Evolutionary conservation across 805 yeast genomes (phyloP), one percentile per base, ranked within the genome.

Genomic region (Danielozyma ontarioensis): DNA sequence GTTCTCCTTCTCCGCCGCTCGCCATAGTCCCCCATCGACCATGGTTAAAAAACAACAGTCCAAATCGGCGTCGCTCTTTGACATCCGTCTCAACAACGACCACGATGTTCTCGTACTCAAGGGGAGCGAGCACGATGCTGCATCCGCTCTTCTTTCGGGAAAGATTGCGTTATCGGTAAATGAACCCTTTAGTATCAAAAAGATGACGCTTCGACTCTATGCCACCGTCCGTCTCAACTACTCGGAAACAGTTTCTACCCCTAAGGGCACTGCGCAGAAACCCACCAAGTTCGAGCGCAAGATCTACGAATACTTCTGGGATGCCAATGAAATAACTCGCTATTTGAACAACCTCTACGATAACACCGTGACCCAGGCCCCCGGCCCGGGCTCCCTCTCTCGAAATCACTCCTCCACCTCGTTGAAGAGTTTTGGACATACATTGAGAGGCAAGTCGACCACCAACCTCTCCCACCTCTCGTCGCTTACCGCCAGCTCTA

Each of bases 241-340:
- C 76, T 70, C 72, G 0, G 87, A 83, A 12, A 62, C 64, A 12
- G 59, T 57, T 32, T 67, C 64, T 25, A 65, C 74, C 11, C 37
- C 72, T 6, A 74, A 70, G 33, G 73, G 78, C 0, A 42, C 68
- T 25, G 57, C 61, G 36, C 50, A 66, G 17, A 62, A 72, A 51
- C 76, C 80, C 15, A 54, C 62, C 31, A 67, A 68, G 28, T 76
- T 72, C 48, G 83, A 80, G 34, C 77, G 74, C 45, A 67, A 74
- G 27, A 55, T 90, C 12, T 89, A 73, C 53, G 95, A 87, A 46
- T 81, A 83, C 51, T 69, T 64, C 27, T 86, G 95, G 96, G 87
- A 82, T 44, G 70, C 77, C 44, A 63, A 73, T 17, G 83, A 80
- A 36, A 59, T 81, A 29, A 68, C 69, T 37, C 66, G 62, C 36